These are phyloP conservation scores for Huntiella omanensis DNA, from an alignment of 2,329 filamentous ascomycete genomes.

Conservation along the genomic window DNA sequence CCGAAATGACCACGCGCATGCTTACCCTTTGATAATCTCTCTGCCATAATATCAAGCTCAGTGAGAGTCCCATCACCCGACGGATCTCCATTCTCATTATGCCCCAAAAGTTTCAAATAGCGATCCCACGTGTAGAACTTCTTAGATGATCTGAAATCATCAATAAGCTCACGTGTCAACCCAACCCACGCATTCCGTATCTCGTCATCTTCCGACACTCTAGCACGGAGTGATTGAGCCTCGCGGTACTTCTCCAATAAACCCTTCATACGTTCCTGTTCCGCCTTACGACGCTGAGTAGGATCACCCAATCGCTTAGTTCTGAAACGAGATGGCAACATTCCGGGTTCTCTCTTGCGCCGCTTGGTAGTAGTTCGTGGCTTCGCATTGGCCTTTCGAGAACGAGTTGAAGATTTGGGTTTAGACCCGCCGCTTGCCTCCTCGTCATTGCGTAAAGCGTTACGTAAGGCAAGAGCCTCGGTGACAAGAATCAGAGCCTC, in stretches of 20 bases:
- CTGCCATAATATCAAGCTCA: constrained; percentile 35
- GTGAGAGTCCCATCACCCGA: constrained; percentile 18
- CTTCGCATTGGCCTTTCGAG: constrained; percentile 53
- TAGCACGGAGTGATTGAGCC: constrained; percentile 24
- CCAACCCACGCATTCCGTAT: constrained; percentile 36
- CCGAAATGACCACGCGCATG: constrained; percentile 8
- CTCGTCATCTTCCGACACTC: constrained; percentile 23
- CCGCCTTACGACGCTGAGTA: constrained; percentile 25
- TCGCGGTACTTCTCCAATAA: constrained; percentile 24
- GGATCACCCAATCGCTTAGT: constrained; percentile 27
- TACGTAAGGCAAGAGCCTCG: constrained; percentile 50
- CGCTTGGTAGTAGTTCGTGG: constrained; percentile 65
- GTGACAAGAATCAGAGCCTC: constrained; percentile 61
- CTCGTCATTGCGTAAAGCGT: constrained; percentile 37
- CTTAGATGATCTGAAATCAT: constrained; percentile 44
- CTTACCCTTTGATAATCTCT: constrained; percentile 35
- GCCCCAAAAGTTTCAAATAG: constrained; percentile 38
- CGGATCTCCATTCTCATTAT: constrained; percentile 13
- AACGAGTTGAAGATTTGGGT: constrained; percentile 64
- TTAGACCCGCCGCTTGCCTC: constrained; percentile 48
- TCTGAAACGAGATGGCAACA: constrained; percentile 26
- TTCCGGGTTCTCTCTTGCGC: constrained; percentile 39
- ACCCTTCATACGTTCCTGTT: constrained; percentile 23
- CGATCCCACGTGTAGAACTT: constrained; percentile 50
- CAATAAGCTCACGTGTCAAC: constrained; percentile 38